phyloP scores from a whole-genome alignment of 176 grass and related monocot species.

The Pontederia crassipes region DNA sequence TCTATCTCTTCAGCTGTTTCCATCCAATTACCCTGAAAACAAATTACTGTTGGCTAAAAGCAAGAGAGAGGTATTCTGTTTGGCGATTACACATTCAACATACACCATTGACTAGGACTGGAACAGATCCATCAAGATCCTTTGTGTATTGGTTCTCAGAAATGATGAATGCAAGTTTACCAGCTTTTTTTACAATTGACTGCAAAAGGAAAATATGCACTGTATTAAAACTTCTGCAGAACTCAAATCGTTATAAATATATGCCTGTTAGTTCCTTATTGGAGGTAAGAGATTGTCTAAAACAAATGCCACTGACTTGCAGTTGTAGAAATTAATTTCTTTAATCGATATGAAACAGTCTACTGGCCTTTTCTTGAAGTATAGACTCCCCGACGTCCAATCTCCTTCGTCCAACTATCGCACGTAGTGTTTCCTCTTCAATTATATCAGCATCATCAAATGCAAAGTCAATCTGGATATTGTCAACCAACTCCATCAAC shows the following conservation, averaged over 20 bases:
- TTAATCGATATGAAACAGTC: neutral
- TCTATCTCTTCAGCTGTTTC: conserved; percentile 77
- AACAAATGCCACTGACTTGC: neutral
- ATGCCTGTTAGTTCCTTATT: neutral
- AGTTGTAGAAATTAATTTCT: neutral
- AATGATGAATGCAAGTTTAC: conserved; percentile 57
- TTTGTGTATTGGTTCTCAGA: conserved; percentile 54
- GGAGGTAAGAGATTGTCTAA: no score
- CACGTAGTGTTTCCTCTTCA: conserved; percentile 53
- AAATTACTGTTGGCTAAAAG: conserved; percentile 19
- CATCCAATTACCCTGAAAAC: conserved; percentile 81
- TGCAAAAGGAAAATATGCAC: conserved; percentile 9
- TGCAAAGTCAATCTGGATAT: conserved; percentile 75
- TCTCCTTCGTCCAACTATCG: conserved; percentile 61
- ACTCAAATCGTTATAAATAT: neutral
- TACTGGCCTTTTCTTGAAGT: conserved; percentile 57
- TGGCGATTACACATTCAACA: conserved; percentile 7
- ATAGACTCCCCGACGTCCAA: conserved; percentile 56
- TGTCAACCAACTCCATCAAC: no score
- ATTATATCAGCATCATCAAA: conserved; percentile 78
- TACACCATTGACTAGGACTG: conserved; percentile 80
- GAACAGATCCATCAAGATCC: conserved; percentile 57
- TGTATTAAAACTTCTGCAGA: neutral
- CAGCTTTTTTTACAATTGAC: conserved; percentile 45
- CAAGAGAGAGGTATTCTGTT: neutral